Evolutionary conservation across 305 asterid genomes (phyloP).

Genomic region (Ilex paraguariensis): DNA sequence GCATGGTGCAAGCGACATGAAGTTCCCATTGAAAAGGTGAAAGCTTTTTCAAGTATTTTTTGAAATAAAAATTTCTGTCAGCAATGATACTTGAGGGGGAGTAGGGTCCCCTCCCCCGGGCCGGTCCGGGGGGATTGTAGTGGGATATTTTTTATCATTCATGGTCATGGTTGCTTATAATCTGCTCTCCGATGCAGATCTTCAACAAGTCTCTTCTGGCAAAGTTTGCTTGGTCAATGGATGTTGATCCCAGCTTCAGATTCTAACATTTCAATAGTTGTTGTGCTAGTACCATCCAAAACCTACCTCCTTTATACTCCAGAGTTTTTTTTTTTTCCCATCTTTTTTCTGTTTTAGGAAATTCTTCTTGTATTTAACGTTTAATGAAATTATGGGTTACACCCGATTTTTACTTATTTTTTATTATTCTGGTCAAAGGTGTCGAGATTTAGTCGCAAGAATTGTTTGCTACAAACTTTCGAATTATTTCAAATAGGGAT

Average conservation of each 20-base stretch:
- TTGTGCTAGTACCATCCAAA: conserved; percentile 18
- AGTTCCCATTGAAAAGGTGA: conserved; percentile 96
- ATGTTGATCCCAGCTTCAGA: conserved; percentile 85
- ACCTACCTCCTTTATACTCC: not conserved
- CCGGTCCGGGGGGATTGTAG: too few species aligned
- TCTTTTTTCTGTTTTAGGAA: too few species aligned
- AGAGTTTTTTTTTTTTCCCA: too few species aligned
- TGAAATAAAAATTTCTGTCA: not conserved
- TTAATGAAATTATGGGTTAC: too few species aligned
- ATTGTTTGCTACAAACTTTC: too few species aligned
- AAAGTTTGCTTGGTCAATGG: conserved; percentile 98
- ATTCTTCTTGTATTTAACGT: too few species aligned
- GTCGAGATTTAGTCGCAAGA: too few species aligned
- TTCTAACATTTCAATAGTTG: conserved; percentile 34
- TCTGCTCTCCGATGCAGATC: conserved; percentile 47
- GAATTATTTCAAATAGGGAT: too few species aligned
- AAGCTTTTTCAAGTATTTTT: conserved; percentile 1
- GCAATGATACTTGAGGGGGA: not conserved
- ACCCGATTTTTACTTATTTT: too few species aligned
- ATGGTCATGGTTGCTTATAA: not conserved
- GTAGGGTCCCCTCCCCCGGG: not conserved
- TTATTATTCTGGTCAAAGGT: too few species aligned
- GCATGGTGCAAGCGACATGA: conserved; percentile 99
- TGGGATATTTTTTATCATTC: too few species aligned
- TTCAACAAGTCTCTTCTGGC: conserved; percentile 95